Evolutionary conservation across 2,329 filamentous ascomycete genomes (phyloP), one percentile per base, ranked within the genome.

Genomic region (Ceratocystiopsis sp.): DNA sequence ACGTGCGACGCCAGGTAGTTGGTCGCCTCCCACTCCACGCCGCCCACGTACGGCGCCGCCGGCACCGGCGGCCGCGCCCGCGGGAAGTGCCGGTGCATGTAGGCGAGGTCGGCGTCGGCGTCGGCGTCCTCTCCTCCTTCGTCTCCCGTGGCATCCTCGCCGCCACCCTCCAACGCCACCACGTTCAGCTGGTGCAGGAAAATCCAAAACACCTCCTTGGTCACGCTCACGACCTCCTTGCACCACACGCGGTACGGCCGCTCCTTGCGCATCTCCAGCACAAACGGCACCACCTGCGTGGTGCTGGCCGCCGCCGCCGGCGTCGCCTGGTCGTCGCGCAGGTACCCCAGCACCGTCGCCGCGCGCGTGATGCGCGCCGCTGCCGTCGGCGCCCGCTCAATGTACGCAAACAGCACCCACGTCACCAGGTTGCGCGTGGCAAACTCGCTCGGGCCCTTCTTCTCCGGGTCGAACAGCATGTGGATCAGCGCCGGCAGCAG

Each of bases 171-270:
- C 33, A 83, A 60, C 18, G 84, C 71, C 35, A 96, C 73, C 38
- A 95, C 79, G 54, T 96, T 96, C 45, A 93, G 68, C 52, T 93
- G 83, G 61, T 96, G 89, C 43, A 96, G 69, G 64, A 96, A 98
- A 57, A 96, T 96, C 89, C 89, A 98, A 58, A 98, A 98, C 25
- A 96, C 89, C 59, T 98, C 89, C 60, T 95, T 95, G 37, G 87
- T 94, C 40, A 96, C 89, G 53, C 83, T 87, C 46, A 80, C 79
- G 16, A 89, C 77, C 61, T 98, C 91, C 59, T 87, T 91, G 62
- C 80, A 85, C 89, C 89, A 98, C 3, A 93, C 74, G 33, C 85
- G 81, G 59, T 95, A 98, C 1, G 89, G 89, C 0, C 89, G 75
- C 41, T 85, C 75, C 34, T 80, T 78, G 52, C 83, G 80, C 77